Conservation (phyloP, 2,329 filamentous ascomycete genomes). For the Hymenoscyphus fructigenus region DNA sequence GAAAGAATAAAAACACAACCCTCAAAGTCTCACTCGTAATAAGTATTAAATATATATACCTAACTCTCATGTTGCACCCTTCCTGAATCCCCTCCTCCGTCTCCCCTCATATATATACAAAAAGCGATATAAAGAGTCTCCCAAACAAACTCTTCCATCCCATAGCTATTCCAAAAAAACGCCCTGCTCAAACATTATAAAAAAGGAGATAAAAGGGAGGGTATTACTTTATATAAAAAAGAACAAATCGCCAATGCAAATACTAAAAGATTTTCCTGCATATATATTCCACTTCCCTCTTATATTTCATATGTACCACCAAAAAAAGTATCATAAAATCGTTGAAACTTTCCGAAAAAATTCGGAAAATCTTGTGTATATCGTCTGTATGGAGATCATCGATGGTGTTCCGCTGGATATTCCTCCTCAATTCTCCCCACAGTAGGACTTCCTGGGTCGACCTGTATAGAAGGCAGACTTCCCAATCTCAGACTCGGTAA, state of each 20-base stretch:
- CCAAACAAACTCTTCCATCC: too few species aligned
- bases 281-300: background rate
- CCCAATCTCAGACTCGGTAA: constrained; percentile 53
- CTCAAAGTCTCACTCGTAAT: too few species aligned
- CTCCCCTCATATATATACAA: background rate
- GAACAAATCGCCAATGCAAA: background rate
- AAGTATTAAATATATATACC: background rate
- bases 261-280: background rate
- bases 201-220: background rate
- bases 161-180: background rate
- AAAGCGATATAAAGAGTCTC: background rate
- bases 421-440: constrained; percentile 12
- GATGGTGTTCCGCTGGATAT: background rate
- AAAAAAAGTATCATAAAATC: constrained; percentile 1
- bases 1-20: too few species aligned
- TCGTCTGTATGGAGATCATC: background rate
- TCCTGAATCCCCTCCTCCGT: background rate
- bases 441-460: constrained; percentile 43
- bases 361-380: background rate
- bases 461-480: constrained; percentile 56
- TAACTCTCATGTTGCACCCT: background rate
- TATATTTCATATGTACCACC: background rate
- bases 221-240: background rate
- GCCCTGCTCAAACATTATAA: background rate
- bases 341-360: background rate